A percentile compares a stretch with the other conserved stretches of the same genome.
Evolutionary conservation across 1,139 yeast genomes (phyloP).

Genomic region (Magnusiomyces paraingens): DNA sequence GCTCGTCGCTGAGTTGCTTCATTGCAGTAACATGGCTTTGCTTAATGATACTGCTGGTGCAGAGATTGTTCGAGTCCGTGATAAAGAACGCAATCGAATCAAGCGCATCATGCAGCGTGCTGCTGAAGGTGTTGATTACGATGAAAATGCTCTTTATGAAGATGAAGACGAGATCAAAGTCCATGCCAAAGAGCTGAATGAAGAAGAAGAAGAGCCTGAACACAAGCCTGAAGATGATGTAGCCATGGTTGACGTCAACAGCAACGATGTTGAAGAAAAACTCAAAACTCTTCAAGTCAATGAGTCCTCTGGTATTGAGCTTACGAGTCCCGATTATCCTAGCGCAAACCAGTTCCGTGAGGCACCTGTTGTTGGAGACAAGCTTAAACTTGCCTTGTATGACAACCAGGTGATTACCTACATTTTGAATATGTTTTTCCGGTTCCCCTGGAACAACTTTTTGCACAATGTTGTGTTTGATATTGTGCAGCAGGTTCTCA

Average conservation of each 20-base stretch:
- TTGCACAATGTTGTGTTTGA: constrained; percentile 96
- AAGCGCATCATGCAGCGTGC: constrained; percentile 31
- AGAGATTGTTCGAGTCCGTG: constrained; percentile 69
- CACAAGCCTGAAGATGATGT: background rate
- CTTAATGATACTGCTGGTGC: constrained; percentile 83
- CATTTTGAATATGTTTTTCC: constrained; percentile 76
- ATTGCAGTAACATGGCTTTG: constrained; percentile 94
- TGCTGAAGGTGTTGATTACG: constrained; percentile 10
- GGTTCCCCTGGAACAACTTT: constrained; percentile 96
- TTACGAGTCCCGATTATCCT: background rate
- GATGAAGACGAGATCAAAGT: constrained; percentile 21
- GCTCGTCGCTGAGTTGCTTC: constrained; percentile 86
- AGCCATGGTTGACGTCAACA: constrained; percentile 2
- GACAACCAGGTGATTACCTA: constrained; percentile 76
- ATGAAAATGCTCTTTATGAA: constrained; percentile 6
- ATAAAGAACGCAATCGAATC: constrained; percentile 51
- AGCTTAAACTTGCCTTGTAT: constrained; percentile 73
- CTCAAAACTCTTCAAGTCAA: constrained; percentile 14
- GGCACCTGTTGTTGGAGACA: constrained; percentile 84
- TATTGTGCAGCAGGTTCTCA: constrained; percentile 90
- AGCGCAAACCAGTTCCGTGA: constrained; percentile 40
- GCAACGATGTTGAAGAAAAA: constrained; percentile 6
- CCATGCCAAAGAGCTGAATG: background rate
- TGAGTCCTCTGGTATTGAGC: constrained; percentile 26
- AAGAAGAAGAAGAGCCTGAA: background rate